Evolutionary conservation across 768 basidiomycete species (phyloP).

Genomic region (Podaxis carcinomalis): DNA sequence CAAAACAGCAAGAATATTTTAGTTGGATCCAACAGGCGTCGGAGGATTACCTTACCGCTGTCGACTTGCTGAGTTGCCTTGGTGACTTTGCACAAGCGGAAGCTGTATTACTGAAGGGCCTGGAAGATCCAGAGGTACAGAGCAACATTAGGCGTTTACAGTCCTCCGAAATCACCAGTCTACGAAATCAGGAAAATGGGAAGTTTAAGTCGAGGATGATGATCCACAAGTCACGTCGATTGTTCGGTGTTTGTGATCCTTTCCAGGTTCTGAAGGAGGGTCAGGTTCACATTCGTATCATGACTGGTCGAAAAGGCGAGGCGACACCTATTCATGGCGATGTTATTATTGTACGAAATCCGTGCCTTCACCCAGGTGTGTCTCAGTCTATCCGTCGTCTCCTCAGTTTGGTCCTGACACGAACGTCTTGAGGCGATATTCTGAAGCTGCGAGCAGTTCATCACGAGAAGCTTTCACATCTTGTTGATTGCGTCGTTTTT

Average conservation of each 20-base stretch:
- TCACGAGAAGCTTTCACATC: slow-evolving; percentile 44
- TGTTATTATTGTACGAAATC: slow-evolving; percentile 63
- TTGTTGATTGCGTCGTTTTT: slow-evolving; percentile 67
- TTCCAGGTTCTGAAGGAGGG: slow-evolving; percentile 59
- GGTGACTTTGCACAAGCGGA: slow-evolving; percentile 48
- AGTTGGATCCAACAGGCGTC: slow-evolving; percentile 53
- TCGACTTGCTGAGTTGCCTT: slow-evolving; percentile 53
- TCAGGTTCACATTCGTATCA: slow-evolving; percentile 59
- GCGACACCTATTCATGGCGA: slow-evolving; percentile 56
- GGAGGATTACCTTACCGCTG: slow-evolving; percentile 39
- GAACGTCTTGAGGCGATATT: slow-evolving; percentile 44
- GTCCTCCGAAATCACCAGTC: slow-evolving; percentile 44
- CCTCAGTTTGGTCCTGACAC: background rate
- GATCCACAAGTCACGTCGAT: slow-evolving; percentile 54
- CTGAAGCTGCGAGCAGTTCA: slow-evolving; percentile 59
- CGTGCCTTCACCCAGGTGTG: slow-evolving; percentile 63
- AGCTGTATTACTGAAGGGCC: slow-evolving; percentile 47
- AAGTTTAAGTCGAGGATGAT: slow-evolving; percentile 56
- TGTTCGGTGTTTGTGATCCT: slow-evolving; percentile 69
- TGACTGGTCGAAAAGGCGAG: slow-evolving; percentile 43
- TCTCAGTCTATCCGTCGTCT: background rate
- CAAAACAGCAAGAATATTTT: slow-evolving; percentile 56
- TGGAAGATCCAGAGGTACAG: slow-evolving; percentile 39
- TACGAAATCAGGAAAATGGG: slow-evolving; percentile 43
- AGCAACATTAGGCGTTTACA: slow-evolving; percentile 41